These are phyloP conservation scores for Chlorella variabilis DNA, from an alignment of 163 green algal species.

Conservation along the genomic window DNA sequence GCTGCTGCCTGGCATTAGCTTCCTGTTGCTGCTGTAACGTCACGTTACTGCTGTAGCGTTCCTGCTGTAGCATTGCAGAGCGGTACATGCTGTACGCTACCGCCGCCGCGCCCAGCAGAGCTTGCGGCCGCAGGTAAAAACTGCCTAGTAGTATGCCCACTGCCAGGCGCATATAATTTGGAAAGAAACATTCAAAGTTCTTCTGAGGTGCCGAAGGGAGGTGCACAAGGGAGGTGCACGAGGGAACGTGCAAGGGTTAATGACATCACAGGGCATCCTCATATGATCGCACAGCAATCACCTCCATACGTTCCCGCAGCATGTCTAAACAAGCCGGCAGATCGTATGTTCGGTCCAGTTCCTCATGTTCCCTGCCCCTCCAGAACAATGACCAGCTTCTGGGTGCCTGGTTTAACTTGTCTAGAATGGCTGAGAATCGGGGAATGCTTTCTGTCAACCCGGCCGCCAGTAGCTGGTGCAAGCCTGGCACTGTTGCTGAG, in stretches of 20 bases:
- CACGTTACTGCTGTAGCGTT: not conserved
- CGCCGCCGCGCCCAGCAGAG: constrained; percentile 33
- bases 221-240: not conserved
- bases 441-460: constrained; percentile 25
- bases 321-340: constrained; percentile 35
- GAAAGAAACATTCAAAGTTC: constrained; percentile 42
- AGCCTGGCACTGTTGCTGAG: constrained; percentile 51
- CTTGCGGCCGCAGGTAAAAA: constrained; percentile 40
- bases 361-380: not conserved
- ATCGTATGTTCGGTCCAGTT: constrained; percentile 10
- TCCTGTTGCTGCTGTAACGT: not conserved
- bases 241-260: not conserved
- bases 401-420: constrained; percentile 30
- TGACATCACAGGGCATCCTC: no score
- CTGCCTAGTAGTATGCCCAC: constrained; percentile 31
- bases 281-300: no score
- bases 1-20: constrained; percentile 9
- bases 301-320: constrained; percentile 43
- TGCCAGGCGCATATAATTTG: constrained; percentile 53
- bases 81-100: constrained; percentile 27
- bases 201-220: constrained; percentile 29
- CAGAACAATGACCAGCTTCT: constrained; percentile 45
- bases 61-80: not conserved
- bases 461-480: constrained; percentile 37
- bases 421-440: no score